These are phyloP conservation scores for Lactarius trivialis DNA, from an alignment of 768 basidiomycete species.

Conservation along the genomic window DNA sequence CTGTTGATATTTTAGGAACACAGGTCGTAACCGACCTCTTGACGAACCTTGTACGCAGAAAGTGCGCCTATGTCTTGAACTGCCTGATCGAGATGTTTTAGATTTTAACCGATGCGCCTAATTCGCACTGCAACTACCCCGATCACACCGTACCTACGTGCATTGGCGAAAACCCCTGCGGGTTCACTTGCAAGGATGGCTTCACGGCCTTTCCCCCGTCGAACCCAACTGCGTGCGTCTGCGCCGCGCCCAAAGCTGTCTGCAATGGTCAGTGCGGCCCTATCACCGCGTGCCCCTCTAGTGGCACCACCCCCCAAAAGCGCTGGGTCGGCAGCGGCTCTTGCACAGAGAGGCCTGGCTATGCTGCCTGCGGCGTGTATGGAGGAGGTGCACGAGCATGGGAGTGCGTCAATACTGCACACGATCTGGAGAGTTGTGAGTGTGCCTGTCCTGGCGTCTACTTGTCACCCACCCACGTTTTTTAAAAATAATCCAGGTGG, in stretches of 20 bases:
- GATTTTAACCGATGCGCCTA: conserved; percentile 8
- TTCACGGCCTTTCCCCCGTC: conserved; percentile 30
- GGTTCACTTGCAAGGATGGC: conserved; percentile 42
- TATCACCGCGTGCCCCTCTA: conserved; percentile 27
- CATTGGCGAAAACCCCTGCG: conserved; percentile 34
- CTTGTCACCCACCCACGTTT: background rate
- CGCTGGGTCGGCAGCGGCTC: conserved; percentile 31
- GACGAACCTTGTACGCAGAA: conserved; percentile 32
- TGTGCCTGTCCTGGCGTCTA: conserved; percentile 3
- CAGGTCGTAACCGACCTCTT: conserved; percentile 29
- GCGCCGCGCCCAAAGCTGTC: conserved; percentile 35
- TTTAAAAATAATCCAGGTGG: conserved; percentile 38
- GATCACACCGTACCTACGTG: conserved; percentile 36
- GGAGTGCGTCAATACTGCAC: conserved; percentile 44
- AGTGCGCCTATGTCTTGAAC: background rate
- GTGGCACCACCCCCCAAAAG: conserved; percentile 22
- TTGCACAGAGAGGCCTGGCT: conserved; percentile 25
- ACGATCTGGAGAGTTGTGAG: conserved; percentile 49
- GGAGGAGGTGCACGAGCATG: conserved; percentile 35
- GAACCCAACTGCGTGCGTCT: conserved; percentile 38
- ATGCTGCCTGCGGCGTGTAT: conserved; percentile 40
- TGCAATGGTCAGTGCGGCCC: conserved; percentile 44
- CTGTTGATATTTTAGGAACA: no score
- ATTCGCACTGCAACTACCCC: conserved; percentile 36
- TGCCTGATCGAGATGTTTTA: background rate